These are phyloP conservation scores for Populus tremula DNA, from an alignment of 345 rosid genomes.

Conservation along the genomic window DNA sequence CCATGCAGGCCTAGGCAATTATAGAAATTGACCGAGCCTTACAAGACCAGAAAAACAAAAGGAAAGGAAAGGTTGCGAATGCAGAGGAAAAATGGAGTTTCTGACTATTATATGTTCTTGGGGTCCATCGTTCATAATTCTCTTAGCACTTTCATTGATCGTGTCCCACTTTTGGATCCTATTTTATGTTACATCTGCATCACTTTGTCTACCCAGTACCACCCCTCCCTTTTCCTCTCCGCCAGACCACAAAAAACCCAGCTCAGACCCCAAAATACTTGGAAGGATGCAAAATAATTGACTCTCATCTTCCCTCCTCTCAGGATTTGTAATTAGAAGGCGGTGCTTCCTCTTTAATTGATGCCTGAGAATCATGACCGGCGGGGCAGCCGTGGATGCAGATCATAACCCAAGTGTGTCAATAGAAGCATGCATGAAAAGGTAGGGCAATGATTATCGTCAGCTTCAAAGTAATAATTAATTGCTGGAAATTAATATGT, in stretches of 20 bases:
- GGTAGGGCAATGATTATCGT: constrained; percentile 2
- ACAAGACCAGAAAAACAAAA: background rate
- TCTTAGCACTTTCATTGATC: constrained; percentile 5
- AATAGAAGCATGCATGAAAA: constrained; percentile 23
- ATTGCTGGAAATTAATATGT: background rate
- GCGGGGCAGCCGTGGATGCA: background rate
- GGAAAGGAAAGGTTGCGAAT: background rate
- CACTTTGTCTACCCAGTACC: constrained; percentile 20
- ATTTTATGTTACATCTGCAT: constrained; percentile 16
- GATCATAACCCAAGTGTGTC: constrained; percentile 19
- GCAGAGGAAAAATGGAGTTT: constrained; percentile 17
- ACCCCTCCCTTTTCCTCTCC: background rate
- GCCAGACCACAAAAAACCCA: background rate
- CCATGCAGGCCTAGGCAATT: constrained; percentile 13
- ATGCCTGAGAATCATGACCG: constrained; percentile 17
- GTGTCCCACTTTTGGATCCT: constrained; percentile 27
- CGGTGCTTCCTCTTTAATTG: background rate
- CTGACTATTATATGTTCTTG: constrained; percentile 12
- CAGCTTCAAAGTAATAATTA: background rate
- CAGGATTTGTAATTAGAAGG: background rate
- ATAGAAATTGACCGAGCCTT: constrained; percentile 3
- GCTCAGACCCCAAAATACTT: background rate
- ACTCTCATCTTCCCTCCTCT: background rate
- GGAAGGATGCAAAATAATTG: too few species aligned
- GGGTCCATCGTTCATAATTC: constrained; percentile 11